Evolutionary conservation across 1,139 yeast species (phyloP), one percentile per base, ranked within the genome.

Genomic region (Pichia cactophila): DNA sequence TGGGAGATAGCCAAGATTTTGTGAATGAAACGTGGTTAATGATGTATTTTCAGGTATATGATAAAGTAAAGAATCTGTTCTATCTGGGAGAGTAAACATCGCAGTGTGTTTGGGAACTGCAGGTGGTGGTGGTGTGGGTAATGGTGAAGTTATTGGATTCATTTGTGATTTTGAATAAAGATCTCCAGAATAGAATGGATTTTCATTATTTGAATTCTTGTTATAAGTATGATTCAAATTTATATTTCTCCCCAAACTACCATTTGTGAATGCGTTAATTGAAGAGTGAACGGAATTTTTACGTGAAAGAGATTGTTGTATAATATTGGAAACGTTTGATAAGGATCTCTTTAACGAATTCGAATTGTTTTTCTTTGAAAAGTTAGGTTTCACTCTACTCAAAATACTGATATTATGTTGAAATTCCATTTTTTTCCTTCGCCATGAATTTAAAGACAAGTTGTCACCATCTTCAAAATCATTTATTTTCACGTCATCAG

Each of bases 401-500:
- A 17, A 43, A 26, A 41, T 23, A 26, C 23, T 20, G 20, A 49
- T 35, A 33, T 48, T 49, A 17, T 42, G 31, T 45, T 77, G 80
- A 56, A 69, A 77, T 50, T 73, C 73, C 52, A 73, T 74, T 55
- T 82, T 65, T 58, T 78, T 78, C 40, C 70, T 68, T 41, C 71
- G 72, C 82, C 82, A 78, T 11, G 80, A 75, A 51, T 48, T 39
- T 26, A 78, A 73, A 2, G 80, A 75, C 42, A 65, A 61, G 14
- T 75, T 69, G 56, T 78, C 82, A 51, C 68, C 70, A 42, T 61
- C 65, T 35, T 59, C 65, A 48, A 55, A 63, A 16, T n/a, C 14
- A n/a, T 40, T 29, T 5, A 40, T 17, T 14, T 26, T 23, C 9
- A 29, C 20, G 4, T 23, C 33, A 8, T 40, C 42, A 28, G 26